phyloP scores from a whole-genome alignment of 768 basidiomycete genomes.

The Cubamyces sp. region DNA sequence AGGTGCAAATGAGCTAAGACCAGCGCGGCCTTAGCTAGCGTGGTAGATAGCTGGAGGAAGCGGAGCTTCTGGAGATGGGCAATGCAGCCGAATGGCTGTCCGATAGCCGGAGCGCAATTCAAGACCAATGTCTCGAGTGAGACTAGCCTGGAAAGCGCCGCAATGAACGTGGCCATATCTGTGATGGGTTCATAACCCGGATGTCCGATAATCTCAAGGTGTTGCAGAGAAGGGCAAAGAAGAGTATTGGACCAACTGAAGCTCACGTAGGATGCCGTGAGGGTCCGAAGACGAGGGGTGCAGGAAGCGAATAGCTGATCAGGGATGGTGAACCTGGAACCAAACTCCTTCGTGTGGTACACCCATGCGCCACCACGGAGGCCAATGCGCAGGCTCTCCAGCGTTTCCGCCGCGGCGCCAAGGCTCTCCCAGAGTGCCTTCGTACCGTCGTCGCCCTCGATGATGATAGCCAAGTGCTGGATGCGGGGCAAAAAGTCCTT shows the following conservation, averaged over 20 bases:
- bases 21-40: neutral
- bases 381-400: conserved; percentile 8
- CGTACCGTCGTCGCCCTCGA: neutral
- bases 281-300: conserved; percentile 2
- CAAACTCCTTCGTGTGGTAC: neutral
- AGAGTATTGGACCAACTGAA: conserved; percentile 6
- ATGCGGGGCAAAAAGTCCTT: neutral
- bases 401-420: neutral
- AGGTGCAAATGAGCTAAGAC: neutral
- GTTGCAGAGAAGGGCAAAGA: conserved; percentile 1
- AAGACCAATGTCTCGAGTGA: conserved; percentile 1
- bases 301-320: neutral
- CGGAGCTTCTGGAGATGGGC: neutral
- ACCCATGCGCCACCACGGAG: neutral
- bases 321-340: neutral
- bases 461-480: conserved; percentile 2
- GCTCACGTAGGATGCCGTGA: conserved; percentile 3
- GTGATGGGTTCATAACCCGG: neutral
- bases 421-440: neutral
- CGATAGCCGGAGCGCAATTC: neutral
- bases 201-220: conserved; percentile 1
- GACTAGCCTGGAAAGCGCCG: neutral
- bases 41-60: neutral
- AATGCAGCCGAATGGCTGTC: neutral
- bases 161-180: conserved; percentile 1